These are phyloP conservation scores for Huiozyma sinensis DNA, from an alignment of 805 yeast species.

Conservation along the genomic window DNA sequence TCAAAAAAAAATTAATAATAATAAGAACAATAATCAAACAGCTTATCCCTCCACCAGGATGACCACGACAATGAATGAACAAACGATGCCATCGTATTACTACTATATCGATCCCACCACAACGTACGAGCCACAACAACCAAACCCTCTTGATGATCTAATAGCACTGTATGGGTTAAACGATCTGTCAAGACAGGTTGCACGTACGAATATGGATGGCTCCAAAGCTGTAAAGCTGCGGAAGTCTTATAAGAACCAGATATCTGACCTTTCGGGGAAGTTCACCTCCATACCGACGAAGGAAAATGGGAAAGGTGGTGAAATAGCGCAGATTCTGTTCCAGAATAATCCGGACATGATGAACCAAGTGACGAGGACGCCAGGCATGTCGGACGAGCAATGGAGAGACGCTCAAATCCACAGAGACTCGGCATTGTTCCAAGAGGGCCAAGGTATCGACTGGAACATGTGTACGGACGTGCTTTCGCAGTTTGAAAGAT, in stretches of 20 bases:
- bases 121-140: constrained; percentile 35
- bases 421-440: constrained; percentile 20
- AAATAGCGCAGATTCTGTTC: constrained; percentile 24
- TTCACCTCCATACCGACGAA: constrained; percentile 46
- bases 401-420: constrained; percentile 16
- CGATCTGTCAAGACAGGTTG: constrained; percentile 65
- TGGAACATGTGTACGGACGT: constrained; percentile 25
- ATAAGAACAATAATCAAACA: too few species aligned
- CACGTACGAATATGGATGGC: constrained; percentile 80
- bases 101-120: constrained; percentile 32
- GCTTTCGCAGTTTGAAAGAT: constrained; percentile 24
- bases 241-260: constrained; percentile 90
- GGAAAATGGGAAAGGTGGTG: constrained; percentile 31
- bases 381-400: constrained; percentile 20
- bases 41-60: neutral
- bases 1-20: too few species aligned
- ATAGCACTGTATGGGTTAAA: constrained; percentile 57
- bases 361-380: constrained; percentile 14
- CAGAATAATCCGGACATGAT: constrained; percentile 28
- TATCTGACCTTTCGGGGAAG: constrained; percentile 75
- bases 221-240: constrained; percentile 86
- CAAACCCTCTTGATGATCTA: constrained; percentile 67
- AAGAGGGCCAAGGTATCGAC: constrained; percentile 13
- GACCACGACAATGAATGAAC: constrained; percentile 4
- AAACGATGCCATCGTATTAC: constrained; percentile 25